Evolutionary conservation across 2,329 filamentous ascomycete genomes (phyloP).

Genomic region (Clonostachys chloroleuca): DNA sequence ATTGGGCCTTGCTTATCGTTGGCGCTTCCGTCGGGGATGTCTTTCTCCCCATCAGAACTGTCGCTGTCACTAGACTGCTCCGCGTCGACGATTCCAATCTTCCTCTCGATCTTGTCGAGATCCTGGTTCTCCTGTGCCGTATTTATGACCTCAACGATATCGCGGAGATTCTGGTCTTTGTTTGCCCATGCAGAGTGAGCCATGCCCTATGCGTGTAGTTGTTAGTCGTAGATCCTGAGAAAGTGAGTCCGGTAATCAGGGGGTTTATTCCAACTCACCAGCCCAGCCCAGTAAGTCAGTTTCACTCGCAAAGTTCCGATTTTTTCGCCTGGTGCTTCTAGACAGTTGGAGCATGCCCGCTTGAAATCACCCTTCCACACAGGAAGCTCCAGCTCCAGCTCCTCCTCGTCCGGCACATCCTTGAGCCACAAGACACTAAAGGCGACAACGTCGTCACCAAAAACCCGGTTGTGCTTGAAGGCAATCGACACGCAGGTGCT

Average conservation of each 20-base stretch:
- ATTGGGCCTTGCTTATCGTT: slow-evolving; percentile 37
- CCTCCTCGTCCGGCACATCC: slow-evolving; percentile 65
- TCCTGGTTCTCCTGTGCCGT: slow-evolving; percentile 26
- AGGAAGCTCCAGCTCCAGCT: slow-evolving; percentile 50
- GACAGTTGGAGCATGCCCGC: slow-evolving; percentile 39
- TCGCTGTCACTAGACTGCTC: slow-evolving; percentile 20
- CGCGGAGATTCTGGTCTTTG: slow-evolving; percentile 23
- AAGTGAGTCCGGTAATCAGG: neutral
- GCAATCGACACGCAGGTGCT: slow-evolving; percentile 49
- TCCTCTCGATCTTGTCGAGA: slow-evolving; percentile 20
- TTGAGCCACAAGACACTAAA: slow-evolving; percentile 66
- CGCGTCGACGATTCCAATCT: slow-evolving; percentile 26
- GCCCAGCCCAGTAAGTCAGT: slow-evolving; percentile 25
- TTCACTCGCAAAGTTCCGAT: slow-evolving; percentile 38
- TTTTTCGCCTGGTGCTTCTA: slow-evolving; percentile 38
- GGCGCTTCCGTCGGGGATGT: slow-evolving; percentile 28
- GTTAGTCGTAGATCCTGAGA: neutral
- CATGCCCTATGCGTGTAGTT: slow-evolving; percentile 15
- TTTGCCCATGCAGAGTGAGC: slow-evolving; percentile 28
- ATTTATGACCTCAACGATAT: slow-evolving; percentile 42
- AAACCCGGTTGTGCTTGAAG: slow-evolving; percentile 34
- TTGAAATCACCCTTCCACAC: slow-evolving; percentile 59
- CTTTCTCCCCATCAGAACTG: slow-evolving; percentile 24
- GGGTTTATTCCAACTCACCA: slow-evolving; percentile 14
- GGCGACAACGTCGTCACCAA: slow-evolving; percentile 50